These are phyloP conservation scores for Chlamydomonas reinhardtii DNA, from an alignment of 163 green algal genomes.

Conservation along the genomic window DNA sequence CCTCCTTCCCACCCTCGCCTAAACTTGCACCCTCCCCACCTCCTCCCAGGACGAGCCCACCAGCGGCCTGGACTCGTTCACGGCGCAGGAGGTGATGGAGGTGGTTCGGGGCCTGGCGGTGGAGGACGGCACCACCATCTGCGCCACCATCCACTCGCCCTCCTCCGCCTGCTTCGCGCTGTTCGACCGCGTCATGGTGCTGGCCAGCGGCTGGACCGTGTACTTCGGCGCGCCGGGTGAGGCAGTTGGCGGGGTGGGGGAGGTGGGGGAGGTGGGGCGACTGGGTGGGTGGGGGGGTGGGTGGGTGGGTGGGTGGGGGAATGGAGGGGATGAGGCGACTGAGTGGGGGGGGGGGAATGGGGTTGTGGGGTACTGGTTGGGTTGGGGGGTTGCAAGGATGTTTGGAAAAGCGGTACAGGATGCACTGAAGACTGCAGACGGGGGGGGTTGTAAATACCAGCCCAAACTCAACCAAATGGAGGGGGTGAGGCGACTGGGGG, in stretches of 20 bases:
- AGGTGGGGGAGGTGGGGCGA: neutral
- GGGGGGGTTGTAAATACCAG: too few species aligned
- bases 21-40: neutral
- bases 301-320: neutral
- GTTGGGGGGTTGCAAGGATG: too few species aligned
- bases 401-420: too few species aligned
- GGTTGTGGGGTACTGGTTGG: too few species aligned
- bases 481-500: too few species aligned
- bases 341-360: too few species aligned
- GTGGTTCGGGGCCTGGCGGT: slow-evolving; percentile 7
- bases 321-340: too few species aligned
- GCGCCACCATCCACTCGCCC: slow-evolving; percentile 73
- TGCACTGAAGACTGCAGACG: too few species aligned
- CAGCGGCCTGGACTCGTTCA: slow-evolving; percentile 64
- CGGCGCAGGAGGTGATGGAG: slow-evolving; percentile 49
- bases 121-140: slow-evolving; percentile 62
- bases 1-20: neutral
- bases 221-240: slow-evolving; percentile 39
- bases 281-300: neutral
- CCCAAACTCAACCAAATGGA: too few species aligned
- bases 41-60: slow-evolving; percentile 60
- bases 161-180: slow-evolving; percentile 70
- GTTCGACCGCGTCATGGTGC: slow-evolving; percentile 79
- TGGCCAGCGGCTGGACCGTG: slow-evolving; percentile 52
- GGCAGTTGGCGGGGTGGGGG: neutral